Conservation (phyloP, 2,329 filamentous ascomycete species). For the Paecilomyces dactylethromorphus region DNA sequence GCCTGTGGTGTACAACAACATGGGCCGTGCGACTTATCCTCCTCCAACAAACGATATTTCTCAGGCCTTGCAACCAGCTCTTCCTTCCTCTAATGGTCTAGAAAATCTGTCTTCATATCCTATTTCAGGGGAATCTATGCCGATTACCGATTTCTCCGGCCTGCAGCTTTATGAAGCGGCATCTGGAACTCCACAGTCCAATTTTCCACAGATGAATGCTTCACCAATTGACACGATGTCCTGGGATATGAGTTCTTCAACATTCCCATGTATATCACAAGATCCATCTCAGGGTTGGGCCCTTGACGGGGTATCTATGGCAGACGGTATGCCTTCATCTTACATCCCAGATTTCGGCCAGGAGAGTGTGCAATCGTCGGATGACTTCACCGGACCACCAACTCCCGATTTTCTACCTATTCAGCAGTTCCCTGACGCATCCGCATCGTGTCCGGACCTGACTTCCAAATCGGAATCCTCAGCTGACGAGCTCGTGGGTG, state of each 20-base stretch:
- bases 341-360: constrained; percentile 24
- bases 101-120: constrained; percentile 8
- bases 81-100: constrained; percentile 2
- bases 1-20: constrained; percentile 20
- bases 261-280: constrained; percentile 14
- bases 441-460: constrained; percentile 23
- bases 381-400: constrained; percentile 26
- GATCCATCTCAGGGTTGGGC: constrained; percentile 23
- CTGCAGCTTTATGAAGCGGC: constrained; percentile 8
- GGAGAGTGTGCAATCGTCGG: constrained; percentile 28
- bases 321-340: constrained; percentile 23
- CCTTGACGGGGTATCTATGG: constrained; percentile 26
- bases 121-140: constrained; percentile 9
- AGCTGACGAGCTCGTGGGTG: constrained; percentile 70
- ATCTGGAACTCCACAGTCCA: constrained; percentile 11
- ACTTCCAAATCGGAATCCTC: constrained; percentile 51
- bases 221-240: constrained; percentile 19
- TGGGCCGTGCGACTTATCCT: constrained; percentile 14
- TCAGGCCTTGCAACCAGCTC: neutral
- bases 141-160: constrained; percentile 15
- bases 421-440: constrained; percentile 23
- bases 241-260: constrained; percentile 16
- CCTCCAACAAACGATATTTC: constrained; percentile 5
- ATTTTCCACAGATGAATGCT: constrained; percentile 14
- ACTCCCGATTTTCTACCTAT: constrained; percentile 34